phyloP scores from a whole-genome alignment of 2,329 filamentous ascomycete genomes.

The Ustulina deusta region DNA sequence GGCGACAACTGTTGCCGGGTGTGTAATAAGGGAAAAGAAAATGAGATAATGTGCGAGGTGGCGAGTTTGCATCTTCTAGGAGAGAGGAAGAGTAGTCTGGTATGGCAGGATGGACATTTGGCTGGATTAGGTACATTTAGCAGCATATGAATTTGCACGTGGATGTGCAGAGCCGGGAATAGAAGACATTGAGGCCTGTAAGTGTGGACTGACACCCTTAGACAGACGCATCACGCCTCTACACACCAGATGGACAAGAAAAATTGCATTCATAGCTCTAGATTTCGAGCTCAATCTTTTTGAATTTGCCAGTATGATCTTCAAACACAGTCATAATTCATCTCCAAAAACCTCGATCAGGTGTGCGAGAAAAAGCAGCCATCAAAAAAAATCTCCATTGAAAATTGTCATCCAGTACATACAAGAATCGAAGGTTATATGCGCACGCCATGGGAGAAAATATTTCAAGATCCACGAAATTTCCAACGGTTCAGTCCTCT shows the following conservation, averaged over 20 bases:
- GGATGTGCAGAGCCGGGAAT: too few species aligned
- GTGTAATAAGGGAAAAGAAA: too few species aligned
- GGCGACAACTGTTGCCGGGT: too few species aligned
- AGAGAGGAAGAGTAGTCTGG: background rate
- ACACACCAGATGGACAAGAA: background rate
- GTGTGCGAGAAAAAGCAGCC: slow-evolving; percentile 6
- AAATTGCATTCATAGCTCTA: background rate
- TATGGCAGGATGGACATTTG: too few species aligned
- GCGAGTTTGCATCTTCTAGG: background rate
- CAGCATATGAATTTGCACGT: too few species aligned
- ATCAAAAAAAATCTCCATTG: slow-evolving; percentile 37
- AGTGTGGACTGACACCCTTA: too few species aligned
- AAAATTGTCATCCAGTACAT: slow-evolving; percentile 44
- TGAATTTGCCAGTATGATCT: background rate
- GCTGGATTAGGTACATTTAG: too few species aligned
- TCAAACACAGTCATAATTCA: slow-evolving; percentile 8
- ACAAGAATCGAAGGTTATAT: slow-evolving; percentile 45
- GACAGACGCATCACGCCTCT: background rate
- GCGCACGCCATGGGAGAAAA: slow-evolving; percentile 21
- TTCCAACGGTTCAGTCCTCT: slow-evolving; percentile 14
- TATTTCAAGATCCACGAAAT: slow-evolving; percentile 7
- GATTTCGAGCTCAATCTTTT: background rate
- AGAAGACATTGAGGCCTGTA: too few species aligned
- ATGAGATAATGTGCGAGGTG: too few species aligned
- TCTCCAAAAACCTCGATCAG: background rate